These are phyloP conservation scores for Brassica nigra DNA, from an alignment of 345 rosid species.

Conservation along the genomic window DNA sequence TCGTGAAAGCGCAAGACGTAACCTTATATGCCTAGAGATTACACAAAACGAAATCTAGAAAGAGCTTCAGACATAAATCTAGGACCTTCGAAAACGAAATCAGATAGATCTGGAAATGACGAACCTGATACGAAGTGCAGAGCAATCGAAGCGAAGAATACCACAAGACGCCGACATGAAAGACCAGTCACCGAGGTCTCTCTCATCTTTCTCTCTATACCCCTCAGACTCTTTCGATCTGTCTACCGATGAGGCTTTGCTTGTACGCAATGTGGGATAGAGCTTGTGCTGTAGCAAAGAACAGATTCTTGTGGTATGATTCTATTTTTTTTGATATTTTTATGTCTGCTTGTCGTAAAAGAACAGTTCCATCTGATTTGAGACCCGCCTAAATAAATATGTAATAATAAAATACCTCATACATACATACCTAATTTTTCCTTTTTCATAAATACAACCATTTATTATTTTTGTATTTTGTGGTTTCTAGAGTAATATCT, in stretches of 20 bases:
- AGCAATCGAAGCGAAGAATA: constrained; percentile 49
- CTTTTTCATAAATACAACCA: too few species aligned
- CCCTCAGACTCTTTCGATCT: neutral
- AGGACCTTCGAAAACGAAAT: neutral
- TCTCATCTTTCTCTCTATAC: constrained; percentile 42
- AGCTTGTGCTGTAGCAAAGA: constrained; percentile 6
- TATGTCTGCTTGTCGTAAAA: neutral
- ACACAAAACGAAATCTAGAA: constrained; percentile 9
- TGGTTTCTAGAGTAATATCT: too few species aligned
- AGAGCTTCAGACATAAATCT: constrained; percentile 7
- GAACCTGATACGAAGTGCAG: constrained; percentile 62
- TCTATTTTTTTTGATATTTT: constrained; percentile 8
- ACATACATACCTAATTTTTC: neutral
- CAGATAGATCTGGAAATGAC: constrained; percentile 42
- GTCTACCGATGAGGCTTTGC: neutral
- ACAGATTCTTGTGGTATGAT: neutral
- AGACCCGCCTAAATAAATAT: neutral
- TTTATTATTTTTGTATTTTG: too few species aligned
- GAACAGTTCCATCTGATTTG: neutral
- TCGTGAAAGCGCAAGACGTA: neutral
- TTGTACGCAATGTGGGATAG: constrained; percentile 16
- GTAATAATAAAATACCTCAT: neutral
- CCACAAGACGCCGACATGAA: constrained; percentile 33
- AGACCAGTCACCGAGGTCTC: constrained; percentile 38
- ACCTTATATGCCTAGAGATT: neutral